phyloP scores from a whole-genome alignment of 2,329 filamentous ascomycete species.

The Pyrenochaeta sp. region DNA sequence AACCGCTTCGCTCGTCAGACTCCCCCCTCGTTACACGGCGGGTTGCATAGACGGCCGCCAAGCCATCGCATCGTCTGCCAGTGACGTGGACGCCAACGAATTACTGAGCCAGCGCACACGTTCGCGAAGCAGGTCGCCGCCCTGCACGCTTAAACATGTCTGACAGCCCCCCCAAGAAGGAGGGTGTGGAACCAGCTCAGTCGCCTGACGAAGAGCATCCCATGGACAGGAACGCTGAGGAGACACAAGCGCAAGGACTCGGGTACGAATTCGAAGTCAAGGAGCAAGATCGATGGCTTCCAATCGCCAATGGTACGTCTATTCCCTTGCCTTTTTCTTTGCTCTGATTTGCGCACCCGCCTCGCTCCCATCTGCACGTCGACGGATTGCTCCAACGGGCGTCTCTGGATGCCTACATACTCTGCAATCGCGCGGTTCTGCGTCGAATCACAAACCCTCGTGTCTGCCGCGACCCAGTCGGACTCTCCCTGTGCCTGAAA shows the following conservation, averaged over 20 bases:
- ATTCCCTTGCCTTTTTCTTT: slow-evolving; percentile 34
- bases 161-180: slow-evolving; percentile 86
- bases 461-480: slow-evolving; percentile 30
- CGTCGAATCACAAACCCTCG: slow-evolving; percentile 55
- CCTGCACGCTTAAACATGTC: slow-evolving; percentile 92
- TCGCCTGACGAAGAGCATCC: slow-evolving; percentile 92
- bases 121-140: slow-evolving; percentile 51
- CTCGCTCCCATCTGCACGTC: slow-evolving; percentile 45
- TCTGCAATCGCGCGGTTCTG: slow-evolving; percentile 57
- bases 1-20: slow-evolving; percentile 38
- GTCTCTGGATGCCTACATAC: slow-evolving; percentile 55
- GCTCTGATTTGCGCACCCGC: slow-evolving; percentile 49
- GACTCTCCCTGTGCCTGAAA: slow-evolving; percentile 35
- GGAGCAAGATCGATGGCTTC: slow-evolving; percentile 99
- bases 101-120: slow-evolving; percentile 53
- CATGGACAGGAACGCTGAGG: slow-evolving; percentile 84
- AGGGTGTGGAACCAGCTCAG: slow-evolving; percentile 89
- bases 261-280: slow-evolving; percentile 98
- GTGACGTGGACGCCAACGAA: slow-evolving; percentile 53
- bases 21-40: slow-evolving; percentile 38
- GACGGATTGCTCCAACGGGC: slow-evolving; percentile 54
- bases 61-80: slow-evolving; percentile 36
- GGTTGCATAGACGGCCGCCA: slow-evolving; percentile 46
- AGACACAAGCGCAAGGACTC: slow-evolving; percentile 77
- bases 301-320: slow-evolving; percentile 99